Evolutionary conservation across 2,329 filamentous ascomycete genomes (phyloP).

Genomic region (Phaeosphaeria sp.): DNA sequence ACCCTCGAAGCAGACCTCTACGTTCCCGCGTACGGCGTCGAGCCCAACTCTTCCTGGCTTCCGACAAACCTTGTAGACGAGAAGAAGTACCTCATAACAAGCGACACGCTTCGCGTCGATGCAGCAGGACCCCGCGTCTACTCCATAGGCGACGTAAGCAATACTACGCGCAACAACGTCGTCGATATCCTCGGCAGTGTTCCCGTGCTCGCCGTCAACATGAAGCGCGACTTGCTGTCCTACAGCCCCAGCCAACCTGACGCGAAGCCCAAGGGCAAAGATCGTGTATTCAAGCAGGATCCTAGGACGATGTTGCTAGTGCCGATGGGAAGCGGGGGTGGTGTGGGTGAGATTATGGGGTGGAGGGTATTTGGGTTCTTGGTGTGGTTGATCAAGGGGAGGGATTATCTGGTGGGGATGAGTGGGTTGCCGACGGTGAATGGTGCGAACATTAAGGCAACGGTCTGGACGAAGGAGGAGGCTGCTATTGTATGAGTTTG

Average conservation of each 20-base stretch:
- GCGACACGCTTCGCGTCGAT: conserved; percentile 54
- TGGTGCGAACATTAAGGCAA: conserved; percentile 34
- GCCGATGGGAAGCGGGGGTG: conserved; percentile 40
- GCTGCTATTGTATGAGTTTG: conserved; percentile 21
- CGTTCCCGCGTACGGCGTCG: conserved; percentile 59
- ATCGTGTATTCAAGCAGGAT: conserved; percentile 28
- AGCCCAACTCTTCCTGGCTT: conserved; percentile 61
- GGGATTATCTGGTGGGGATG: conserved; percentile 47
- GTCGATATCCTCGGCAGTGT: conserved; percentile 50
- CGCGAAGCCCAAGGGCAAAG: conserved; percentile 32
- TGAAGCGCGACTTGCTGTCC: conserved; percentile 55
- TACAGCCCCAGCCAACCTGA: conserved; percentile 25
- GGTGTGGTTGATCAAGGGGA: conserved; percentile 50
- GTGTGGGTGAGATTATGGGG: conserved; percentile 47
- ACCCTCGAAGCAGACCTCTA: conserved; percentile 58
- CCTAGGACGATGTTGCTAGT: conserved; percentile 36
- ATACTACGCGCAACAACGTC: conserved; percentile 51
- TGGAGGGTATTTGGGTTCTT: conserved; percentile 47
- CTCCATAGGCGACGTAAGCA: conserved; percentile 55
- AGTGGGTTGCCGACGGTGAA: conserved; percentile 12
- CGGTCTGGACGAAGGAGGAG: conserved; percentile 34
- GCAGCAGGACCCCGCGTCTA: conserved; percentile 55
- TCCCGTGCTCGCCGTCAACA: conserved; percentile 51
- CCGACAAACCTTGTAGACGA: conserved; percentile 55
- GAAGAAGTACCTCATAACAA: conserved; percentile 58